Conservation (phyloP, 345 rosid genomes). For the Schrenkiella parvula region DNA sequence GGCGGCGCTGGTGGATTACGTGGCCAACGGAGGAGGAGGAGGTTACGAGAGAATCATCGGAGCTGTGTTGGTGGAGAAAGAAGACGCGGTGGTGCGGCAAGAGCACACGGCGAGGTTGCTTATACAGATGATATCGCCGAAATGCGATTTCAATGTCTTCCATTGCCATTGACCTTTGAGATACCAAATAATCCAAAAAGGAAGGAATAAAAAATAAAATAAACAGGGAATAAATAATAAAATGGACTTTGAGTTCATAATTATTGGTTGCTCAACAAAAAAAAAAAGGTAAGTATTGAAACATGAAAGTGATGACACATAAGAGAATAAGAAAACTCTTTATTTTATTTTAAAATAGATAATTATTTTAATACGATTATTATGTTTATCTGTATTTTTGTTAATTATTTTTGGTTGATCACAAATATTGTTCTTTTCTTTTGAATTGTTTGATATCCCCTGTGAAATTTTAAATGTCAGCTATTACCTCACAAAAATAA, state of each 20-base stretch:
- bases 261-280: not conserved
- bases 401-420: not conserved
- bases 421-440: not conserved
- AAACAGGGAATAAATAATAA: not conserved
- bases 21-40: slow-evolving; percentile 60
- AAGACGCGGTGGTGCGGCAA: slow-evolving; percentile 59
- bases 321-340: not conserved
- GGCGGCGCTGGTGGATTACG: slow-evolving; percentile 80
- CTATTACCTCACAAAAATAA: not conserved
- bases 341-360: not conserved
- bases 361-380: not conserved
- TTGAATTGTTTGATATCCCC: not conserved
- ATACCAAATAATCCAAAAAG: not conserved
- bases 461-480: not conserved
- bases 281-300: not conserved
- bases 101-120: slow-evolving; percentile 67
- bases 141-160: slow-evolving; percentile 62
- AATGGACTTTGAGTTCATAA: not conserved
- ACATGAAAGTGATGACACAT: not conserved
- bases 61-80: slow-evolving; percentile 80
- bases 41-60: slow-evolving; percentile 67
- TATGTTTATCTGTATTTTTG: not conserved
- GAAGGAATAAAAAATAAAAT: not conserved
- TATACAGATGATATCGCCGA: slow-evolving; percentile 57
- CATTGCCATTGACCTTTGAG: slow-evolving; percentile 40